phyloP scores from a whole-genome alignment of 1,284 basidiomycete genomes.

The Serendipita sp. region DNA sequence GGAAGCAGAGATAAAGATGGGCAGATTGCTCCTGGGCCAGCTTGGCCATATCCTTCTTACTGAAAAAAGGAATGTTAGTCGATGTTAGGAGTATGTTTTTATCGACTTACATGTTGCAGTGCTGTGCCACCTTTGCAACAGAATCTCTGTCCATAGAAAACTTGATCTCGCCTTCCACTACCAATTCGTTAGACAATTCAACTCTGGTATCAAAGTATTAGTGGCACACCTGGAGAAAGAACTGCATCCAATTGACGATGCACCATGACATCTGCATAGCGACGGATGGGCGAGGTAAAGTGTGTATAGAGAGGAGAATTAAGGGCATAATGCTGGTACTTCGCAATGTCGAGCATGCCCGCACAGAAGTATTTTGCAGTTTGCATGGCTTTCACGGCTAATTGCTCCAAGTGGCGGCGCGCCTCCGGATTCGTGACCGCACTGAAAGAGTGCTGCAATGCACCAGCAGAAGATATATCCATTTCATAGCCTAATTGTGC shows the following conservation, averaged over 20 bases:
- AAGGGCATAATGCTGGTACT: slow-evolving; percentile 89
- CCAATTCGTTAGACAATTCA: slow-evolving; percentile 9
- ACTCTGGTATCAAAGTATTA: background rate
- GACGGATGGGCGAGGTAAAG: slow-evolving; percentile 87
- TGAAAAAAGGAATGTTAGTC: slow-evolving; percentile 22
- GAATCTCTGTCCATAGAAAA: slow-evolving; percentile 96
- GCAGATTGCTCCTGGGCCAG: slow-evolving; percentile 93
- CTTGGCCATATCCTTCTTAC: slow-evolving; percentile 78
- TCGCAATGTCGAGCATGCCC: slow-evolving; percentile 97
- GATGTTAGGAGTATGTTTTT: slow-evolving; percentile 9
- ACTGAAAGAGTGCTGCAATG: slow-evolving; percentile 74
- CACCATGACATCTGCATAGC: slow-evolving; percentile 89
- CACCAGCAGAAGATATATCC: slow-evolving; percentile 66
- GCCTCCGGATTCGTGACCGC: slow-evolving; percentile 59
- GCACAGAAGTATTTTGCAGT: slow-evolving; percentile 96
- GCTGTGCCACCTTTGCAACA: slow-evolving; percentile 92
- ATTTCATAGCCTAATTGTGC: slow-evolving; percentile 71
- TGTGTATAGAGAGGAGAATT: slow-evolving; percentile 91
- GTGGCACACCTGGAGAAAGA: slow-evolving; percentile 46
- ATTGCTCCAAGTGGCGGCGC: slow-evolving; percentile 59
- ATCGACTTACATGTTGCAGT: slow-evolving; percentile 76
- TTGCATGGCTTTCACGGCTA: slow-evolving; percentile 80
- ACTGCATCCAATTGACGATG: slow-evolving; percentile 96
- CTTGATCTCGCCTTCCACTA: slow-evolving; percentile 50
- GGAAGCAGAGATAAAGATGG: slow-evolving; percentile 87